phyloP scores from a whole-genome alignment of 805 yeast species.

The Candida cerambycidarum region DNA sequence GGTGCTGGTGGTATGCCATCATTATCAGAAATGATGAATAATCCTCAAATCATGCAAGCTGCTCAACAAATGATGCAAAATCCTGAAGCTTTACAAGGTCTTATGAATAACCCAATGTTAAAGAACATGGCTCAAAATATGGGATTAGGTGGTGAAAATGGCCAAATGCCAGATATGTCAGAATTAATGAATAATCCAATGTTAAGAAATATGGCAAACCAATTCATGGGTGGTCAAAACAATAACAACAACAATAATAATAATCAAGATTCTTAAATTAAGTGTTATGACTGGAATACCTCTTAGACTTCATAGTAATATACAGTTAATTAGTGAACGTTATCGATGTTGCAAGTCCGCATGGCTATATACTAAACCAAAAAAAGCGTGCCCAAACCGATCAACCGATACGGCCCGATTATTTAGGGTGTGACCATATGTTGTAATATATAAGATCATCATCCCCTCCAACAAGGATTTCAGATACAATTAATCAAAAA shows the following conservation, averaged over 20 bases:
- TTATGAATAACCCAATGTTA: conserved; percentile 79
- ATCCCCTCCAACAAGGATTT: neutral
- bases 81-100: conserved; percentile 69
- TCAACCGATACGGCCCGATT: too few species aligned
- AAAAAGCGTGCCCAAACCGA: too few species aligned
- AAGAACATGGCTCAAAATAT: conserved; percentile 81
- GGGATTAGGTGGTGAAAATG: conserved; percentile 61
- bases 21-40: conserved; percentile 69
- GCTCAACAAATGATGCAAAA: conserved; percentile 56
- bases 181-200: conserved; percentile 82
- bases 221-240: conserved; percentile 44
- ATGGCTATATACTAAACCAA: too few species aligned
- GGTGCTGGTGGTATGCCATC: conserved; percentile 82
- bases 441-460: neutral
- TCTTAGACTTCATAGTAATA: neutral
- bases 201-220: conserved; percentile 68
- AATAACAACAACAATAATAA: neutral
- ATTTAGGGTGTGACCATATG: neutral
- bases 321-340: neutral
- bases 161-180: conserved; percentile 53
- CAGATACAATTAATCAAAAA: neutral
- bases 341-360: too few species aligned
- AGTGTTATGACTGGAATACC: too few species aligned
- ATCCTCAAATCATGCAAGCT: conserved; percentile 80
- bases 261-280: neutral